phyloP scores from a whole-genome alignment of 2,329 filamentous ascomycete genomes.

The Ophiocordyceps camponoti-leonardi region DNA sequence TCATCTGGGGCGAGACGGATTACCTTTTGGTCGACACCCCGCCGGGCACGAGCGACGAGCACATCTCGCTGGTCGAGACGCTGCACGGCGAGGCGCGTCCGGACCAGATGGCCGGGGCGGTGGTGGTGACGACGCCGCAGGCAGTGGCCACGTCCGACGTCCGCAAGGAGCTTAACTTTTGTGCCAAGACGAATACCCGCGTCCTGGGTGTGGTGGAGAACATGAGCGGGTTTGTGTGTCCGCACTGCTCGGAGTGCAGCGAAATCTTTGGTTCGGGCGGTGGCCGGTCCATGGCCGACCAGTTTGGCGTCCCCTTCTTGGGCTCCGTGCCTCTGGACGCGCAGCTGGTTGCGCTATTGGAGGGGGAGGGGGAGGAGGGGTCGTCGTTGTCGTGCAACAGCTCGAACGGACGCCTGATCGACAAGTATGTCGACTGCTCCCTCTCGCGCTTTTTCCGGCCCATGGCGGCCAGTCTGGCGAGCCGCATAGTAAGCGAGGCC shows the following conservation, averaged over 20 bases:
- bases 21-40: constrained; percentile 92
- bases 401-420: constrained; percentile 27
- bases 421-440: constrained; percentile 59
- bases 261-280: constrained; percentile 89
- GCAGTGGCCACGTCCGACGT: constrained; percentile 89
- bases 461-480: constrained; percentile 29
- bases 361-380: constrained; percentile 48
- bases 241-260: constrained; percentile 67
- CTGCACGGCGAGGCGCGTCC: constrained; percentile 46
- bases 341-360: constrained; percentile 74
- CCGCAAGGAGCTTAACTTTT: constrained; percentile 88
- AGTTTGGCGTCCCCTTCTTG: constrained; percentile 70
- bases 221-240: constrained; percentile 85
- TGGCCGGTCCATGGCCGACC: constrained; percentile 72
- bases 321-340: constrained; percentile 85
- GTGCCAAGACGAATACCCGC: constrained; percentile 61
- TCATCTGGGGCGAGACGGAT: constrained; percentile 76
- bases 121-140: constrained; percentile 92
- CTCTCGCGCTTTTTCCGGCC: constrained; percentile 49
- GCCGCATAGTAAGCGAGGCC: not conserved
- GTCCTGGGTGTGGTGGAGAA: constrained; percentile 90
- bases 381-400: no score
- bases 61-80: constrained; percentile 86
- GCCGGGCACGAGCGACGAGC: constrained; percentile 90
- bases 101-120: constrained; percentile 65